A percentile compares a stretch with the other conserved stretches of the same genome.
phyloP scores from a whole-genome alignment of 2,329 filamentous ascomycete species.

The Furcasterigmium furcatum region DNA sequence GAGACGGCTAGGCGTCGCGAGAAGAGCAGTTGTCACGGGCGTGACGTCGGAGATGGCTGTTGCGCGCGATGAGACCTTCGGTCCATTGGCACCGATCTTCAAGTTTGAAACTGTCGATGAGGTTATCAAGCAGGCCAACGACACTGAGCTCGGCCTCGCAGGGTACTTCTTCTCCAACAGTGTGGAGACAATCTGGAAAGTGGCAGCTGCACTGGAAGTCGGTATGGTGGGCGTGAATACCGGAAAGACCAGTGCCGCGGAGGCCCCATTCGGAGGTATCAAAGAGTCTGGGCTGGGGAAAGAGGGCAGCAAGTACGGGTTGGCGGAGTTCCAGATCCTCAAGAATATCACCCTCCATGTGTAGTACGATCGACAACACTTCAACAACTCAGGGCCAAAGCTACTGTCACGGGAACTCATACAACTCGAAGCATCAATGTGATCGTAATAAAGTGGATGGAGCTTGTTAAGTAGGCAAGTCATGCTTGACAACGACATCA shows the following conservation, averaged over 20 bases:
- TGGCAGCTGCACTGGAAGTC: conserved; percentile 46
- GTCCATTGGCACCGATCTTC: conserved; percentile 67
- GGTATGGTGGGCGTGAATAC: conserved; percentile 32
- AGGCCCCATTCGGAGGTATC: conserved; percentile 29
- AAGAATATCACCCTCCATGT: conserved; percentile 15
- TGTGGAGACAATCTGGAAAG: conserved; percentile 34
- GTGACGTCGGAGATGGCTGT: conserved; percentile 66
- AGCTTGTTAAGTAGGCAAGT: too few species aligned
- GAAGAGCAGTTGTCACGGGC: conserved; percentile 65
- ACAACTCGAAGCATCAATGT: too few species aligned
- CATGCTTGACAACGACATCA: too few species aligned
- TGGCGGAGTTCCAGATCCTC: conserved; percentile 24
- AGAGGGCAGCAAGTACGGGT: conserved; percentile 25
- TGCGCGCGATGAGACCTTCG: conserved; percentile 68
- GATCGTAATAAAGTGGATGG: too few species aligned
- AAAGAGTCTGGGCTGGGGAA: conserved; percentile 32
- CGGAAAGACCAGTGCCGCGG: conserved; percentile 27
- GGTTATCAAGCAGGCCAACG: conserved; percentile 63
- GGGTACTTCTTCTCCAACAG: conserved; percentile 65
- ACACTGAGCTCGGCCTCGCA: conserved; percentile 65
- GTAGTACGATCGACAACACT: too few species aligned
- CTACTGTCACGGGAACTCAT: too few species aligned
- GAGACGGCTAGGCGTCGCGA: too few species aligned
- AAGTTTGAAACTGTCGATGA: conserved; percentile 68
- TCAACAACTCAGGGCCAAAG: too few species aligned